Percentiles rank a stretch among this genome's conserved stretches.
phyloP scores from a whole-genome alignment of 257 asterid species.

The Prunella vulgaris region DNA sequence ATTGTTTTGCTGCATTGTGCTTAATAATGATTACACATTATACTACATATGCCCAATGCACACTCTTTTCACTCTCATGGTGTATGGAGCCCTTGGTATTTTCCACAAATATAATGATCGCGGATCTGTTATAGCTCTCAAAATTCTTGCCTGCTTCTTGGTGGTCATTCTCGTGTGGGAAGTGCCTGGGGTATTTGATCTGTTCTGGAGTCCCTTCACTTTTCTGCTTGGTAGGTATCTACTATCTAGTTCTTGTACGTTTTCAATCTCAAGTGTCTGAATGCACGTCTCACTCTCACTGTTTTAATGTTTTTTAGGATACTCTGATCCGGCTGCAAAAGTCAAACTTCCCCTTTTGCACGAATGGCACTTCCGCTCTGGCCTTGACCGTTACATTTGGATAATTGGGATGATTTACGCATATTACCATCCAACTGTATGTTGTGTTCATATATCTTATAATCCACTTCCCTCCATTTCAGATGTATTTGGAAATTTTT shows the following conservation, averaged over 20 bases:
- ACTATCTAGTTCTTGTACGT: not conserved
- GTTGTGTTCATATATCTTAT: conserved; percentile 21
- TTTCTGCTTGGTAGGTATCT: conserved; percentile 62
- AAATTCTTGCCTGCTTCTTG: conserved; percentile 67
- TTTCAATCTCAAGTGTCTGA: conserved; percentile 6
- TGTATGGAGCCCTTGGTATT: conserved; percentile 81
- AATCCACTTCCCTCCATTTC: too few relatives aligned
- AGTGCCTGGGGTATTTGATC: conserved; percentile 71
- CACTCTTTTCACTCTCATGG: conserved; percentile 90
- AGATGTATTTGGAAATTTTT: conserved; percentile 3
- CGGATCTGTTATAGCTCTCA: conserved; percentile 65
- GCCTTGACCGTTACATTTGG: conserved; percentile 90
- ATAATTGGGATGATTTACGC: conserved; percentile 89
- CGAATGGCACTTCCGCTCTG: conserved; percentile 89
- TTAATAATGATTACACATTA: conserved; percentile 57
- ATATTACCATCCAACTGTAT: conserved; percentile 84
- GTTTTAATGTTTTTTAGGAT: conserved; percentile 44
- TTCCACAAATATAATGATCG: conserved; percentile 69
- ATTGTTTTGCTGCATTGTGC: conserved; percentile 75
- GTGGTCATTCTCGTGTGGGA: conserved; percentile 81
- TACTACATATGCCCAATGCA: conserved; percentile 96
- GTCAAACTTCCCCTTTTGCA: conserved; percentile 46
- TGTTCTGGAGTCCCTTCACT: conserved; percentile 75
- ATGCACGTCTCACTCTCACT: conserved; percentile 12
- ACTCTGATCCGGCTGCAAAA: conserved; percentile 66